These are phyloP conservation scores for Somion occarium DNA, from an alignment of 1,284 basidiomycete species.

Conservation along the genomic window DNA sequence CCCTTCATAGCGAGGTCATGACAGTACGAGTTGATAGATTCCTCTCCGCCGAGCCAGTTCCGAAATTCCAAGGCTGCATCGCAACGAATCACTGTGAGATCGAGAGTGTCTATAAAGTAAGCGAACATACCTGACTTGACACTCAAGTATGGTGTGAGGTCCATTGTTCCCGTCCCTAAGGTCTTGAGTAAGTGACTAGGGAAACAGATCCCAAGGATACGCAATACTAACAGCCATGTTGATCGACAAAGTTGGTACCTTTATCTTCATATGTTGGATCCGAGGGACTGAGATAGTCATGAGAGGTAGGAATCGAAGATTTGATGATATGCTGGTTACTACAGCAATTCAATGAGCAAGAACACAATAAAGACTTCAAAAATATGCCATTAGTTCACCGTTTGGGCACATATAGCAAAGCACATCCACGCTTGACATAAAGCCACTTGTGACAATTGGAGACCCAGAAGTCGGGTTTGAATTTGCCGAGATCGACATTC, in stretches of 20 bases:
- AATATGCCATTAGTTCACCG: constrained; percentile 38
- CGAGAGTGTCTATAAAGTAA: background rate
- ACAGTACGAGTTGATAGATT: constrained; percentile 73
- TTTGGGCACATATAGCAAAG: constrained; percentile 74
- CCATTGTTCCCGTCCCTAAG: constrained; percentile 69
- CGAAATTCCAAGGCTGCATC: constrained; percentile 71
- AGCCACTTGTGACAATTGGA: constrained; percentile 89
- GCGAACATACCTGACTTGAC: constrained; percentile 44
- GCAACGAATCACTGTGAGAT: constrained; percentile 1
- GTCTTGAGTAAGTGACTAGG: background rate
- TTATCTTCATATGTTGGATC: constrained; percentile 17
- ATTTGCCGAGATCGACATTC: constrained; percentile 53
- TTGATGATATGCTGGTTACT: constrained; percentile 80
- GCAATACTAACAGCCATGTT: constrained; percentile 51
- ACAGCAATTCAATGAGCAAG: background rate
- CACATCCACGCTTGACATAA: constrained; percentile 65
- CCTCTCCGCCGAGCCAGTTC: constrained; percentile 79
- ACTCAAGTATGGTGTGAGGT: constrained; percentile 51
- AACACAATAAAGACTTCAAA: background rate
- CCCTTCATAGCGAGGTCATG: constrained; percentile 71
- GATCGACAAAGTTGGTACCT: constrained; percentile 45
- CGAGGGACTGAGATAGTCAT: constrained; percentile 44
- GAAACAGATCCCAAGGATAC: background rate
- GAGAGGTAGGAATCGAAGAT: constrained; percentile 72
- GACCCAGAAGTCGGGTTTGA: constrained; percentile 76